Base-by-base conservation (phyloP, 148 eudicot genomes). In the Diospyros kaki region DNA sequence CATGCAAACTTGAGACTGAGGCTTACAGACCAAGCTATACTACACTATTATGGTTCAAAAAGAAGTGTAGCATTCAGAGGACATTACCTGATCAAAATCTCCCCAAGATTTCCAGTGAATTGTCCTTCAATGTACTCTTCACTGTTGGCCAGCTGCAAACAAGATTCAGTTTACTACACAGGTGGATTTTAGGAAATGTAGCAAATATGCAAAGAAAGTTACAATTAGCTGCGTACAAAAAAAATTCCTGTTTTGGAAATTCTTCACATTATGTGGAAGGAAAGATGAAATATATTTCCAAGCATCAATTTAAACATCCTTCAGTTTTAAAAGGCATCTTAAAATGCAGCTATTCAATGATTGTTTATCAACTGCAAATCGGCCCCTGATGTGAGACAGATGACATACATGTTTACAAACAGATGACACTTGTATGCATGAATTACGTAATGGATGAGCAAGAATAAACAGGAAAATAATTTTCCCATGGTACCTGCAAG, bases 101-200 rank as follows among this genome's bases (percentile, higher is more conserved):
- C 98, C 74, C 98, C 98, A 41, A 95, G 96, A 81, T 87, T 89
- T 75, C 98, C 98, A 41, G 97, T 89, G 78, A 84, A 81, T 65
- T 90, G 84, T 17, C 97, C 97, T 58, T 95, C 98, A 71, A 90
- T 87, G 69, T 86, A 92, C 78, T 95, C 98, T 68, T 92, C 98
- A 41, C 94, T 86, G 82, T 89, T 88, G 9, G 97, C 92, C 74
- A 95, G 79, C 96, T 95, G 90, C 77, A 81, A 74, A 44, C 38
- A 69, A 63, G 66, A 15, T 44, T 51, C 45, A 46, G 38, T 58
- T 44, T 68, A 63, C 7, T 44, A 8, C 7, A 17, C 40, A 38
- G 56, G 46, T 5, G 40, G 18, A 62, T 64, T 63, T 54, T 52
- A 9, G n/a, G 12, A 48, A 46, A 46, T 40, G 11, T 40, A 53